Evolutionary conservation across 2,329 filamentous ascomycete genomes (phyloP).

Genomic region (Exophiala xenobiotica): DNA sequence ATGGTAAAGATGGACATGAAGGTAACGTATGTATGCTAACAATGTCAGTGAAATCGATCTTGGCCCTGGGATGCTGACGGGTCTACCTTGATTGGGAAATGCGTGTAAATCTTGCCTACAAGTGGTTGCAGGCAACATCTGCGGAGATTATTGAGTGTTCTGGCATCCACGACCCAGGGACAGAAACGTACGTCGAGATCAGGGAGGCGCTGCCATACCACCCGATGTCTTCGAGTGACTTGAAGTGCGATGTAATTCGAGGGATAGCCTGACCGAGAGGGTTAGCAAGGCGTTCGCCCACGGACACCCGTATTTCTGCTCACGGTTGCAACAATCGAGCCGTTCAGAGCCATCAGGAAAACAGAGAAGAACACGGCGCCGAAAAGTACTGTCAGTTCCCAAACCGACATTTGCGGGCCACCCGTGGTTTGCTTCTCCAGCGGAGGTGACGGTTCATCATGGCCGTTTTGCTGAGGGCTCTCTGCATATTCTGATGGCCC

Average conservation of each 20-base stretch:
- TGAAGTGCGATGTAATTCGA: conserved; percentile 37
- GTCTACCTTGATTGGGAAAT: conserved; percentile 37
- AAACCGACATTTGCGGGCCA: background rate
- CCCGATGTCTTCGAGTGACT: conserved; percentile 37
- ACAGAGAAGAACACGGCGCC: conserved; percentile 43
- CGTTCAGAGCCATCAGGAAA: conserved; percentile 54
- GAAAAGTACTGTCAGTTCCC: conserved; percentile 33
- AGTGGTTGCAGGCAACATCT: conserved; percentile 49
- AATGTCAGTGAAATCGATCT: background rate
- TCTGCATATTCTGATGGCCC: too few relatives aligned
- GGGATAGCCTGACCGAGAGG: conserved; percentile 35
- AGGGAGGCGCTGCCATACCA: conserved; percentile 40
- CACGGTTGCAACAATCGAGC: conserved; percentile 55
- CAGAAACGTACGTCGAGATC: conserved; percentile 28
- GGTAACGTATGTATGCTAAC: conserved; percentile 33
- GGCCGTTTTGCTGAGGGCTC: background rate
- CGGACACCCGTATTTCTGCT: background rate
- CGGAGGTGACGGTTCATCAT: background rate
- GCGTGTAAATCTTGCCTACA: conserved; percentile 50
- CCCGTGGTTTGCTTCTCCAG: background rate
- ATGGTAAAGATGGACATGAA: conserved; percentile 36
- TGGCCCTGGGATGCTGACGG: background rate
- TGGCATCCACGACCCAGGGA: background rate
- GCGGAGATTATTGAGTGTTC: background rate
- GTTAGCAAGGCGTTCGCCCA: too few relatives aligned